These are phyloP conservation scores for Penicillium sp. DNA, from an alignment of 2,329 filamentous ascomycete genomes.

Conservation along the genomic window DNA sequence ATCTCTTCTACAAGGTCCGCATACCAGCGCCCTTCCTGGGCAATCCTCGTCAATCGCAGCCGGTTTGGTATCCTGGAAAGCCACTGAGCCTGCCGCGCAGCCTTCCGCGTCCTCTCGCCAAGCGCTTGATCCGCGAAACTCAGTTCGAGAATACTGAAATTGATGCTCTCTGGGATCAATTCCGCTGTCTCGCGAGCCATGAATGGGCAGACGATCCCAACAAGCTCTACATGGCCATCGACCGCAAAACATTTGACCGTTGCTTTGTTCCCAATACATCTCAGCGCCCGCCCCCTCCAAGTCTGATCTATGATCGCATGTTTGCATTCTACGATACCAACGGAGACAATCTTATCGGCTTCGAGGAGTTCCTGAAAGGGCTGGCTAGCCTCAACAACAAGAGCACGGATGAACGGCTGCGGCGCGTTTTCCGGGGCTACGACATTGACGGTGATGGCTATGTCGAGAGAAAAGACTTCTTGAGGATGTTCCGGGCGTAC, in stretches of 20 bases:
- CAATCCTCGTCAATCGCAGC: conserved; percentile 68
- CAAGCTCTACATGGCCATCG: conserved; percentile 73
- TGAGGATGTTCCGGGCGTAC: conserved; percentile 87
- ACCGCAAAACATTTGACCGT: conserved; percentile 85
- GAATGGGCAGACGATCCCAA: conserved; percentile 78
- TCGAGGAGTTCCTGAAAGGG: conserved; percentile 83
- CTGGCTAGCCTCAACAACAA: conserved; percentile 60
- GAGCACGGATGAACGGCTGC: conserved; percentile 59
- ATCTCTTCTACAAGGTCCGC: conserved; percentile 93
- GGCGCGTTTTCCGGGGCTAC: conserved; percentile 77
- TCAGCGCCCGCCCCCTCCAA: conserved; percentile 70
- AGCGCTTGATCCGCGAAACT: conserved; percentile 63
- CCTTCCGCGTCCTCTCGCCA: conserved; percentile 62
- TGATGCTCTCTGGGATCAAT: conserved; percentile 94
- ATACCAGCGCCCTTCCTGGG: conserved; percentile 82
- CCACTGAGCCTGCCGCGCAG: conserved; percentile 63
- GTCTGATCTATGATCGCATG: conserved; percentile 91
- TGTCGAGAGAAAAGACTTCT: conserved; percentile 77
- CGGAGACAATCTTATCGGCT: conserved; percentile 80
- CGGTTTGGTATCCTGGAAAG: conserved; percentile 83
- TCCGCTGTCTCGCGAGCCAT: conserved; percentile 84
- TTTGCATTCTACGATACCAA: conserved; percentile 96
- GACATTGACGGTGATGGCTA: conserved; percentile 85
- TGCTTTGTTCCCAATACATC: conserved; percentile 82
- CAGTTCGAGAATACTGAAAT: conserved; percentile 80